Base-by-base conservation (phyloP, 495 filamentous ascomycete species). In the Evansstolkia leycettana region DNA sequence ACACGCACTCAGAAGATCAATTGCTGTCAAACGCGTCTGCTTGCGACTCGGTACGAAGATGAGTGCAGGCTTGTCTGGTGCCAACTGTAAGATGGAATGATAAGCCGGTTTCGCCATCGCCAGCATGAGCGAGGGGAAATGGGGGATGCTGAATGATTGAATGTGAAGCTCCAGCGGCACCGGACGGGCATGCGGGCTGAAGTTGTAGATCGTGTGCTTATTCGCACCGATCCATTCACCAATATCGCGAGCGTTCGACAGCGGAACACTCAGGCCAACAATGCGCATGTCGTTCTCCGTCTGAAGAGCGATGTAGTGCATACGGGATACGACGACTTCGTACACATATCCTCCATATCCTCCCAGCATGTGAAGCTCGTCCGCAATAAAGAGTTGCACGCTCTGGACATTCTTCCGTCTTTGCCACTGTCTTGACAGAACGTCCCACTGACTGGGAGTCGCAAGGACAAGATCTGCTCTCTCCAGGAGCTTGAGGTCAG, bases 181-280 rank as follows among this genome's bases (percentile, higher is more conserved):
- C 3, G 84, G 78, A 15, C 90, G 78, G 37, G 86, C 76, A 48
- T 88, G 77, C 2, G 90, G 90, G 48, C 85, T 94, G 69, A 99
- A 99, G 60, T 96, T 99, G 69, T 82, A 96, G 38, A 94, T 92
- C 23, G 85, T 93, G 52, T 99, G 92, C 65, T 94, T 96, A 40
- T 77, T 89, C n/a, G 90, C 92, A 38, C 92, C 92, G 45, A 96
- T 93, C 90, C 90, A 99, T 58, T 96, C 92, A 29, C 92, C 88
- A 40, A 96, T 74, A 51, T 96, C 90, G 28, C 88, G 76, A 26
- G 90, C 64, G 55, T 94, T 96, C 9, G 90, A 80, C 17, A 99
- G 70, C 12, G 89, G 88, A 28, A 94, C 92, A 55, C 85, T 92
- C 36, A 99, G 62, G 6, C 87, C 90, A 37, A 96, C 64, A 25